Evolutionary conservation across 306 rosid species (phyloP).

Genomic region (Spatholobus suberectus): DNA sequence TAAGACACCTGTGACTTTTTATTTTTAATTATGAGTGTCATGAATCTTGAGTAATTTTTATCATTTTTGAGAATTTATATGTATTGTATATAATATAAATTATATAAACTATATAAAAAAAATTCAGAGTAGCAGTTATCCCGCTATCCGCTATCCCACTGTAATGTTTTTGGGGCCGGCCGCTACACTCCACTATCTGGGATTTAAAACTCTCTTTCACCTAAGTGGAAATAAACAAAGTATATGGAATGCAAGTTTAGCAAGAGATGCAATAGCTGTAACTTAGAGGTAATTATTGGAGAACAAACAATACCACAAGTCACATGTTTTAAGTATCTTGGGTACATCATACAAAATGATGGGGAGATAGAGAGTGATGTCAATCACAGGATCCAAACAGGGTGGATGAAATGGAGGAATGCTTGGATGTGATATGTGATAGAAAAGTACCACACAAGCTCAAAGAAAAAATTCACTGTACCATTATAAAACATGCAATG

Average conservation of each 20-base stretch:
- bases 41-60: too few species aligned
- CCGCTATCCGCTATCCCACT: too few species aligned
- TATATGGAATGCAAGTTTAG: not conserved
- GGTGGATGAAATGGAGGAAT: not conserved
- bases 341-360: not conserved
- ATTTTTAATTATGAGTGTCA: too few species aligned
- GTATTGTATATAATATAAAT: too few species aligned
- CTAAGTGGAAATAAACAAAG: not conserved
- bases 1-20: too few species aligned
- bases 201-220: too few species aligned
- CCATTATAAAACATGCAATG: not conserved
- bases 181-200: too few species aligned
- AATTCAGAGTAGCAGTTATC: too few species aligned
- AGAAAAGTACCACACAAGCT: not conserved
- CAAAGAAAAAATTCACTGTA: not conserved
- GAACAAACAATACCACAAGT: not conserved
- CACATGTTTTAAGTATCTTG: not conserved
- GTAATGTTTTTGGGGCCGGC: too few species aligned
- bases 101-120: too few species aligned
- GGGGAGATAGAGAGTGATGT: not conserved
- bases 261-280: not conserved
- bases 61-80: too few species aligned
- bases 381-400: not conserved
- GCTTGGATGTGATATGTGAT: not conserved
- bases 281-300: not conserved